Conservation (phyloP, 2,329 filamentous ascomycete genomes). For the Parastagonospora avenae region DNA sequence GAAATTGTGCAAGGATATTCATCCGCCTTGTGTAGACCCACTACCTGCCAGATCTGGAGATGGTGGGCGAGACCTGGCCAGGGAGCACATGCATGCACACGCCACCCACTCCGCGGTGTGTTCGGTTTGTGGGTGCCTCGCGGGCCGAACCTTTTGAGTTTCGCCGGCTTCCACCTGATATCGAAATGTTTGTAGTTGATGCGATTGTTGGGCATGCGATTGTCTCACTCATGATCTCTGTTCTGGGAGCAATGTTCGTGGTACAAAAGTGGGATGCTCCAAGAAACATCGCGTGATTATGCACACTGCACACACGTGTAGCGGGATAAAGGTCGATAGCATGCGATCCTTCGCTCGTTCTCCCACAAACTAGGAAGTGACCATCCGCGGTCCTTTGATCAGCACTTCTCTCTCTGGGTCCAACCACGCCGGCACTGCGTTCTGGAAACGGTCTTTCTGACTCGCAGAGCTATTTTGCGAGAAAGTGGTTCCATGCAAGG, state of each 20-base stretch:
- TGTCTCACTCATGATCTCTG: too few species aligned
- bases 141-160: constrained; percentile 5
- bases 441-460: constrained; percentile 2
- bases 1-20: neutral
- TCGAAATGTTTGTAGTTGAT: too few species aligned
- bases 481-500: neutral
- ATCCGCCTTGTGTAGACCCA: constrained; percentile 2
- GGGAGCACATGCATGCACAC: neutral
- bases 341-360: constrained; percentile 2
- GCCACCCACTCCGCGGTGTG: neutral
- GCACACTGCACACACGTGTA: neutral
- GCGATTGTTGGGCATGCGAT: too few species aligned
- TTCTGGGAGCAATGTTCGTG: too few species aligned
- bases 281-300: neutral
- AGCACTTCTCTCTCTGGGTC: neutral
- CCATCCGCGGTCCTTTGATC: neutral
- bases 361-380: neutral
- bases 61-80: neutral
- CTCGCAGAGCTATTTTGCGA: neutral
- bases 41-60: constrained; percentile 4
- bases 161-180: neutral
- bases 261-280: neutral
- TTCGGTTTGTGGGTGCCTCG: neutral
- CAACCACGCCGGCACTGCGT: neutral
- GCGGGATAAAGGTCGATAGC: neutral